Conservation (phyloP, 257 asterid genomes). For the Hygrophila difformis region DNA sequence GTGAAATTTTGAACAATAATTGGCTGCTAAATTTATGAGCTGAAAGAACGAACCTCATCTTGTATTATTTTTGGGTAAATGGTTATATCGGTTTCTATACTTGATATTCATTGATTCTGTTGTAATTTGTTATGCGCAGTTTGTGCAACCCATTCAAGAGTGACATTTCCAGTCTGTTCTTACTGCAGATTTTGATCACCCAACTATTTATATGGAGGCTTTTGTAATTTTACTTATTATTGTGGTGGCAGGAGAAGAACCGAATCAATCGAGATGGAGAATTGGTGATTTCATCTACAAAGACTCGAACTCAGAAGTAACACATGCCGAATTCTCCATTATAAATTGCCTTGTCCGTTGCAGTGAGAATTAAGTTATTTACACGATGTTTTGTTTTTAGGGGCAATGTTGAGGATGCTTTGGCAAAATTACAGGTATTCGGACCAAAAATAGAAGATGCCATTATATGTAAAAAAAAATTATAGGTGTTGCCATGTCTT, state of each 20-base stretch:
- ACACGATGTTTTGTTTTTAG: conserved; percentile 27
- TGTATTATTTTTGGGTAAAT: no score
- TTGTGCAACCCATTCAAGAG: not conserved
- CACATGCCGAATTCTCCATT: conserved; percentile 16
- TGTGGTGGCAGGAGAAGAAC: conserved; percentile 65
- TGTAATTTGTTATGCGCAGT: no score
- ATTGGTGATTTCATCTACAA: conserved; percentile 80
- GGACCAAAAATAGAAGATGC: conserved; percentile 29
- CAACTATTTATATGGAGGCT: not conserved
- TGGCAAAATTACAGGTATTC: conserved; percentile 80
- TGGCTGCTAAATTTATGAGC: no score
- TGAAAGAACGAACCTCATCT: no score
- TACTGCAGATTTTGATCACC: not conserved
- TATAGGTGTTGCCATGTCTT: not conserved
- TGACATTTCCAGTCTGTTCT: not conserved
- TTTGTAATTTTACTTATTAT: not conserved
- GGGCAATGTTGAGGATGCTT: conserved; percentile 82
- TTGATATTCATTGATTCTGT: no score
- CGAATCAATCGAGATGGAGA: conserved; percentile 88
- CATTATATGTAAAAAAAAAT: conserved; percentile 22
- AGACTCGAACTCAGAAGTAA: conserved; percentile 76
- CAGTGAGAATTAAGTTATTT: conserved; percentile 13
- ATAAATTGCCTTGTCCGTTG: conserved; percentile 8
- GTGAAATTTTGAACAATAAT: no score
- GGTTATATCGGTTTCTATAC: no score